Base-by-base conservation (phyloP, 805 yeast species). In the Metschnikowia continentalis region DNA sequence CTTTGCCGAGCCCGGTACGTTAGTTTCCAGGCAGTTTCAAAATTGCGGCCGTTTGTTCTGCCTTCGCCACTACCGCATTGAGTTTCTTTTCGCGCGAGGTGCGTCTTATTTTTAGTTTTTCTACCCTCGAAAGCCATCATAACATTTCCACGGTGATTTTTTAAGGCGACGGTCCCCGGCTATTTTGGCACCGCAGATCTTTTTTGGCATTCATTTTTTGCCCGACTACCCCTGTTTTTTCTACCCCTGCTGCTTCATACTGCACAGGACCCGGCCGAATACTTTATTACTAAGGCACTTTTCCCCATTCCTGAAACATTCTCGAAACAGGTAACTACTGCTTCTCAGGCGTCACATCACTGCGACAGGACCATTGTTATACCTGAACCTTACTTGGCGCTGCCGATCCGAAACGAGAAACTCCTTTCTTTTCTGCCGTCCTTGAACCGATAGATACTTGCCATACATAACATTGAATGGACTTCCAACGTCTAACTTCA, bases 81-180 rank as follows among this genome's bases (percentile, higher is more conserved):
- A 20, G 37, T 42, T 42, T 33, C 45, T 32, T 42, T 42, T 42
- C 46, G 46, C 37, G 46, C 46, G 32, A 36, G 22, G 17, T 36
- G 37, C 35, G 19, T 32, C 19, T 42, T 42, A 32, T 32, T 42
- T 42, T 42, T 42, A 42, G 46, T 42, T 42, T 42, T 42, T 32
- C 46, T 14, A 32, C 30, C 44, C 44, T 41, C 35, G 15, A 41
- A 10, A 13, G 14, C 46, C 46, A 32, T 20, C 17, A 19, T 33
- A 42, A 19, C 26, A 42, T 32, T 42, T 32, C 37, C 46, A 10
- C n/a, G 2, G 15, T 19, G 30, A 20, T n/a, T 23, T 39, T n/a
- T 23, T 39, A 23, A 39, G 32, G 42, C 39, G 22, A 13, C 22
- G 13, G 42, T 38, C 30, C 42, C 42, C 42, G 26, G 42, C 11